Percentiles rank a stretch among this genome's conserved stretches.
Evolutionary conservation across 1,284 basidiomycete genomes (phyloP).

Genomic region (Trichosporon faecale): DNA sequence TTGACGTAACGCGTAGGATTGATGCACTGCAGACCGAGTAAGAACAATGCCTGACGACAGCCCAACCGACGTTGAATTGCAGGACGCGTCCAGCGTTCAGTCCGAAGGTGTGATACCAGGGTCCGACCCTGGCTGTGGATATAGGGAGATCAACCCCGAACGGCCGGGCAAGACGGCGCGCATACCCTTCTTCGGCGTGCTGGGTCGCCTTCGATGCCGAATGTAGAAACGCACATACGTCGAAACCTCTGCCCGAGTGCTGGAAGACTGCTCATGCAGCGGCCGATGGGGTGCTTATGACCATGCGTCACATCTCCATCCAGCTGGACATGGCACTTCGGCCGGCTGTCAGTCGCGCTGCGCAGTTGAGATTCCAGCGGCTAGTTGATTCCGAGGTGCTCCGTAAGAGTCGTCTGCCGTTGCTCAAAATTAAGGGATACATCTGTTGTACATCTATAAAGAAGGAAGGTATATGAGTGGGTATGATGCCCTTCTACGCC

Average conservation of each 20-base stretch:
- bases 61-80: not conserved
- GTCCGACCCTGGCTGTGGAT: not conserved
- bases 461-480: not conserved
- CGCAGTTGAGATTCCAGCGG: too few relatives aligned
- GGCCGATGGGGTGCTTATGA: not conserved
- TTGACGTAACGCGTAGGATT: not conserved
- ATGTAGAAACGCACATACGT: not conserved
- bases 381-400: too few relatives aligned
- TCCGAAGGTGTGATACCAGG: not conserved
- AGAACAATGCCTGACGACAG: not conserved
- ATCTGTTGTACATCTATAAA: conserved; percentile 9
- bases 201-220: not conserved
- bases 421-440: not conserved
- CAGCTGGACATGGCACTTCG: too few relatives aligned
- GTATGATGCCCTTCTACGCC: not conserved
- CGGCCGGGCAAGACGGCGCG: not conserved
- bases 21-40: not conserved
- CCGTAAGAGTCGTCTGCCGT: too few relatives aligned
- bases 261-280: not conserved
- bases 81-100: not conserved
- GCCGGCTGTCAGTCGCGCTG: too few relatives aligned
- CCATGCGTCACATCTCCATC: not conserved
- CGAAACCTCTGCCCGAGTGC: not conserved
- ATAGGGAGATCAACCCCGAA: not conserved
- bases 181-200: not conserved